Evolutionary conservation across 495 filamentous ascomycete species (phyloP).

Genomic region (Aspergillus leporis): DNA sequence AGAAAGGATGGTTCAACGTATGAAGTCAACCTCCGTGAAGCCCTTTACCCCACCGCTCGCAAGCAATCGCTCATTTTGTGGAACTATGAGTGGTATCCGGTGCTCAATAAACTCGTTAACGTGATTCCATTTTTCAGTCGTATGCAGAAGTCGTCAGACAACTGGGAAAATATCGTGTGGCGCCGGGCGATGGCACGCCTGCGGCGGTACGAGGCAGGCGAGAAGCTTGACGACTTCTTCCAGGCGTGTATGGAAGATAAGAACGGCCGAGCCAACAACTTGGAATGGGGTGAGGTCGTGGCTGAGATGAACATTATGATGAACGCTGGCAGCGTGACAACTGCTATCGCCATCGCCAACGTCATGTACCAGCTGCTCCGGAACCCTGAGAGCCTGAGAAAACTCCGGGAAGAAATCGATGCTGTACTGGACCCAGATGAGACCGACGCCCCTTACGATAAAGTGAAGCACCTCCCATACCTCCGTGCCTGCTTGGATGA

Average conservation of each 20-base stretch:
- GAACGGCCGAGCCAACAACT: constrained; percentile 39
- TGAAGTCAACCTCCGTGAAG: constrained; percentile 40
- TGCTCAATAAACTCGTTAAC: constrained; percentile 31
- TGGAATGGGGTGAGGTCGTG: constrained; percentile 36
- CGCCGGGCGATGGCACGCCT: constrained; percentile 36
- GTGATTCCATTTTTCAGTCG: constrained; percentile 33
- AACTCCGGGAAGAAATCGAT: constrained; percentile 60
- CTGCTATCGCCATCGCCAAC: constrained; percentile 51
- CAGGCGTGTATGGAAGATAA: constrained; percentile 56
- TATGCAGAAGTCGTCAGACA: constrained; percentile 25
- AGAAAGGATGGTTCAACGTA: constrained; percentile 44
- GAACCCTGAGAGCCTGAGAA: constrained; percentile 48
- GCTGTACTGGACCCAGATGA: constrained; percentile 38
- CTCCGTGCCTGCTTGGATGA: constrained; percentile 51
- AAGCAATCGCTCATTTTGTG: constrained; percentile 46
- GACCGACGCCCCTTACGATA: constrained; percentile 44
- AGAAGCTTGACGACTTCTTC: constrained; percentile 60
- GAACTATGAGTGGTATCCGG: constrained; percentile 48
- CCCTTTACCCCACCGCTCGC: constrained; percentile 47
- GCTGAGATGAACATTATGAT: constrained; percentile 44
- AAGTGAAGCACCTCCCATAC: constrained; percentile 43
- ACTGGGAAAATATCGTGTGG: constrained; percentile 46
- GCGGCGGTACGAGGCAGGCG: constrained; percentile 47
- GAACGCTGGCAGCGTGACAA: constrained; percentile 58
- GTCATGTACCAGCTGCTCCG: constrained; percentile 57